Evolutionary conservation across 1,284 basidiomycete genomes (phyloP).

Genomic region (Boletus semigastroideus): DNA sequence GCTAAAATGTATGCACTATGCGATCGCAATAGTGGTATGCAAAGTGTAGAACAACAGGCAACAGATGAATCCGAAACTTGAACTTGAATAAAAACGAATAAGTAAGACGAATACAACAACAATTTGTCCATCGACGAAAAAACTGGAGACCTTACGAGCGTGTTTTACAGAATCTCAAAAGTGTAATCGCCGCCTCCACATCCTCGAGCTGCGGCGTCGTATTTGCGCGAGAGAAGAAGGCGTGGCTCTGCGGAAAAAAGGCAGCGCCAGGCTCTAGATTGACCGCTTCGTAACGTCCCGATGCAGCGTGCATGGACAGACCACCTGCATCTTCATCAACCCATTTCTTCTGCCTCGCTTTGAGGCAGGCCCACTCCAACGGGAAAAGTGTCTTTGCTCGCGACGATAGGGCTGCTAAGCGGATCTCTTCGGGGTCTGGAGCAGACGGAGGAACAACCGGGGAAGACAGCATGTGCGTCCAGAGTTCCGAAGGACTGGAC

Average conservation of each 20-base stretch:
- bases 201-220: conserved; percentile 31
- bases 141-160: conserved; percentile 7
- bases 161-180: conserved; percentile 39
- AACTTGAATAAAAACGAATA: conserved; percentile 33
- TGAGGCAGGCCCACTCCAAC: conserved; percentile 49
- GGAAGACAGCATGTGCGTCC: conserved; percentile 46
- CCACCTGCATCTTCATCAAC: conserved; percentile 29
- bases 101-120: conserved; percentile 21
- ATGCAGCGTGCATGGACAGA: conserved; percentile 8
- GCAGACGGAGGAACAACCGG: conserved; percentile 37
- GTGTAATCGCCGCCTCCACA: conserved; percentile 45
- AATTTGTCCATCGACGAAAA: neutral
- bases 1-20: neutral
- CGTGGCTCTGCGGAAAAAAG: conserved; percentile 1
- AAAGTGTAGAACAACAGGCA: conserved; percentile 15
- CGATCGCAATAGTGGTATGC: conserved; percentile 1
- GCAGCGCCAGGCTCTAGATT: conserved; percentile 15
- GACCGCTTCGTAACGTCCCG: conserved; percentile 26
- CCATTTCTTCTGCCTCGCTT: conserved; percentile 38
- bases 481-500: conserved; percentile 30
- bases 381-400: conserved; percentile 37
- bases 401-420: conserved; percentile 32
- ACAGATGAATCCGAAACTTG: conserved; percentile 2
- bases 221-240: neutral
- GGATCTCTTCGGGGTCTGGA: conserved; percentile 33